Evolutionary conservation across 2,329 filamentous ascomycete genomes (phyloP).

Genomic region (Huntiella decipiens): DNA sequence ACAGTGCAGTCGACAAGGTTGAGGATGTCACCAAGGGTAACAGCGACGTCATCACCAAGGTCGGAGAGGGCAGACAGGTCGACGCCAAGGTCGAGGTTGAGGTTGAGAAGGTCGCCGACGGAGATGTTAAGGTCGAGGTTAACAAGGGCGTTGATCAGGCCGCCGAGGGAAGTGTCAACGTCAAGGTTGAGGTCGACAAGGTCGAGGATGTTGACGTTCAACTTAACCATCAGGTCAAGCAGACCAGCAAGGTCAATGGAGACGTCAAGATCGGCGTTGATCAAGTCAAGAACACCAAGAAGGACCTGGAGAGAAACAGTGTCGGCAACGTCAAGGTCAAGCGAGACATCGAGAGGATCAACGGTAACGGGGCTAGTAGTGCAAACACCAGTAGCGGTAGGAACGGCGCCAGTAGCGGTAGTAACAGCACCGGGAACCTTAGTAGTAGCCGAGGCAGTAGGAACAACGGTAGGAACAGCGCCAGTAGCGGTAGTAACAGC

Average conservation of each 20-base stretch:
- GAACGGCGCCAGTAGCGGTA: too few relatives aligned
- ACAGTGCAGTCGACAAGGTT: conserved; percentile 2
- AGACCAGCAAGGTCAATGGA: conserved; percentile 5
- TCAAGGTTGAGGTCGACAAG: conserved; percentile 9
- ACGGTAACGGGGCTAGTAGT: conserved; percentile 4
- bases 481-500: not conserved
- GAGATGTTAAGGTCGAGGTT: conserved; percentile 6
- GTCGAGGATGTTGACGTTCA: conserved; percentile 9
- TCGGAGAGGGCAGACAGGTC: conserved; percentile 1
- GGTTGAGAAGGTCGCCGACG: conserved; percentile 4
- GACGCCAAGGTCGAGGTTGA: conserved; percentile 5
- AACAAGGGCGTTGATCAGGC: conserved; percentile 3
- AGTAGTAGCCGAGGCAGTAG: not conserved
- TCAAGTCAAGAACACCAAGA: conserved; percentile 7
- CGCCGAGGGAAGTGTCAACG: conserved; percentile 3
- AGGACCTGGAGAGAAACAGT: conserved; percentile 4
- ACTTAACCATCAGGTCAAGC: conserved; percentile 6
- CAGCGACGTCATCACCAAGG: not conserved
- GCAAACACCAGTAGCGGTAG: not conserved
- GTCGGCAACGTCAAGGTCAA: conserved; percentile 3
- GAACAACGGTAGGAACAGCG: not conserved
- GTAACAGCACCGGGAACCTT: too few relatives aligned
- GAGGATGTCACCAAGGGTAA: conserved; percentile 6
- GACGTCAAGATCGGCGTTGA: conserved; percentile 3
- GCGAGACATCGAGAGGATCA: conserved; percentile 6